phyloP scores from a whole-genome alignment of 345 rosid genomes.

The Salix koriyanagi region DNA sequence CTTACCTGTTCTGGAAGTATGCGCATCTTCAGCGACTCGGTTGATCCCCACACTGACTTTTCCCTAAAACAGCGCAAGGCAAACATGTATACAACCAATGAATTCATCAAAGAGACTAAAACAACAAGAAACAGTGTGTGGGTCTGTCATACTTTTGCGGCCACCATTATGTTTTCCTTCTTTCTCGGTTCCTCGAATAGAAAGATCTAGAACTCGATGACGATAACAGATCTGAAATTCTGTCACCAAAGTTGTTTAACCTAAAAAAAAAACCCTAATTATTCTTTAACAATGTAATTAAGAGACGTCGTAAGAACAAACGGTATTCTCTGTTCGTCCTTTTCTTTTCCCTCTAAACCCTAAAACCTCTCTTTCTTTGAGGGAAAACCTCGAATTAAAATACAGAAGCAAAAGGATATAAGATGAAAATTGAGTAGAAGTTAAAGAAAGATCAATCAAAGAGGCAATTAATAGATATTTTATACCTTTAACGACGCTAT shows the following conservation, averaged over 20 bases:
- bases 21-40: constrained; percentile 14
- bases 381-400: not conserved
- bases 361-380: not conserved
- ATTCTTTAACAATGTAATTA: too few relatives aligned
- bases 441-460: not conserved
- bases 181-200: not conserved
- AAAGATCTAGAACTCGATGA: not conserved
- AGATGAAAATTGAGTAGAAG: not conserved
- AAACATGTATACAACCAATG: not conserved
- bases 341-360: not conserved
- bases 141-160: constrained; percentile 2
- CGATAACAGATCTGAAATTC: not conserved
- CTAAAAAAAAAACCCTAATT: not conserved
- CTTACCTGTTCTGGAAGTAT: constrained; percentile 6
- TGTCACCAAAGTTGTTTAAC: not conserved
- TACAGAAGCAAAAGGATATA: not conserved
- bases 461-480: too few relatives aligned
- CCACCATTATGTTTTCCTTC: not conserved
- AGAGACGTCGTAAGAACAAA: not conserved
- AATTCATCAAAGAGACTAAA: not conserved
- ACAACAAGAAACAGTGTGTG: not conserved
- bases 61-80: constrained; percentile 16
- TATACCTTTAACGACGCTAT: not conserved
- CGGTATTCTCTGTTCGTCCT: not conserved
- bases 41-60: not conserved